A percentile compares a stretch with the other conserved stretches of the same genome.
phyloP scores from a whole-genome alignment of 2,329 filamentous ascomycete genomes.

The Colletotrichum plurivorum region DNA sequence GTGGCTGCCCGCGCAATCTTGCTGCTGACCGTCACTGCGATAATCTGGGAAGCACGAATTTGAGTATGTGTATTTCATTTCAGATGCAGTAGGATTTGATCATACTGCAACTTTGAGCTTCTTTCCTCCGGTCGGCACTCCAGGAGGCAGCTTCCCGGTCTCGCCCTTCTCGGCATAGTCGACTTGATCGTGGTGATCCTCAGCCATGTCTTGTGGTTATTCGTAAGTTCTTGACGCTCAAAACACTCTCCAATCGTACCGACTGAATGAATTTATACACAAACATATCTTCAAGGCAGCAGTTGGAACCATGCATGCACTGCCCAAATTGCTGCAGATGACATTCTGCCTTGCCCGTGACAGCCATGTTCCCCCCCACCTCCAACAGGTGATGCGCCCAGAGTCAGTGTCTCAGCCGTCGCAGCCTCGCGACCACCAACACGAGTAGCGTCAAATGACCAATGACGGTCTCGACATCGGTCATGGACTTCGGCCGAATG shows the following conservation, averaged over 20 bases:
- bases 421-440: constrained; percentile 22
- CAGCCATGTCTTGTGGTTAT: constrained; percentile 9
- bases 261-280: constrained; percentile 23
- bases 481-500: constrained; percentile 1
- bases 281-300: constrained; percentile 8
- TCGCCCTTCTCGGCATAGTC: constrained; percentile 21
- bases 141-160: constrained; percentile 8
- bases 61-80: no score
- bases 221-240: neutral
- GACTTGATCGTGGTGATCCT: constrained; percentile 9
- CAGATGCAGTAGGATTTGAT: neutral
- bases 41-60: constrained; percentile 14
- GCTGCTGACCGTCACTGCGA: constrained; percentile 25
- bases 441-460: constrained; percentile 33
- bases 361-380: constrained; percentile 13
- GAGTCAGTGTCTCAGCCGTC: constrained; percentile 27
- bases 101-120: constrained; percentile 32
- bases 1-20: constrained; percentile 34
- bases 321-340: constrained; percentile 25
- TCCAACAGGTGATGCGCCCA: constrained; percentile 27
- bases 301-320: neutral
- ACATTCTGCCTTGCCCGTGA: constrained; percentile 33
- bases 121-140: constrained; percentile 29
- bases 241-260: neutral
- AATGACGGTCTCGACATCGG: constrained; percentile 11